Base-by-base conservation (phyloP, 805 yeast genomes). In the Candida cerambycidarum region DNA sequence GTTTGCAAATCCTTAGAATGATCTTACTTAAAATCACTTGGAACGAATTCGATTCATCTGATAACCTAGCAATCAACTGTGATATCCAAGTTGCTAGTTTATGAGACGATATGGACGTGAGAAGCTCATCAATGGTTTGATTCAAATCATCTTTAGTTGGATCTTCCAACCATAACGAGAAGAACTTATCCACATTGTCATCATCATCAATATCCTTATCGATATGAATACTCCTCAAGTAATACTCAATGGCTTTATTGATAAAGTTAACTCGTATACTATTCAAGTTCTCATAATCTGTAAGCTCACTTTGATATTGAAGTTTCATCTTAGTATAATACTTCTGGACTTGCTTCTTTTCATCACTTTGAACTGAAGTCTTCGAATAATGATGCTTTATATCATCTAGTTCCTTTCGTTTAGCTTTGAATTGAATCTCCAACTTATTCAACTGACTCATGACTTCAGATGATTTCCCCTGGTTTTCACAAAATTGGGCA, bases 81-180 rank as follows among this genome's bases (percentile, higher is more conserved):
- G 84, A 82, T 28, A 83, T 70, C 96, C 97, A 90, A 0, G 89
- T 78, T 4, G 87, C 69, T 41, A 89, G 77, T 51, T 82, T 82
- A 55, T 70, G 68, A 11, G 76, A 69, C 0, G 95, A 85, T 14
- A 87, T 61, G 0, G 39, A 37, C 0, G 54, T 39, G 2, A 83
- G 54, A 4, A 66, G 62, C 2, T 56, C 51, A 11, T 54, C 53
- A 8, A 85, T 65, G 7, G 62, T 51, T 3, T 29, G 12, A 48
- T 79, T 82, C 4, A 85, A 63, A 0, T 55, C 59, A 1, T 61
- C 72, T 25, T 70, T 69, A 5, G 59, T 57, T 2, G 80, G 71
- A 50, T 79, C 74, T 46, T 83, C 85, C 30, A 92, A 69, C 95
- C 97, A 92, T 9, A 92, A 59, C 0, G 90, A 85, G 59, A 90